Evolutionary conservation across 495 filamentous ascomycete species (phyloP), one percentile per base, ranked within the genome.

Genomic region (Neurospora africana): DNA sequence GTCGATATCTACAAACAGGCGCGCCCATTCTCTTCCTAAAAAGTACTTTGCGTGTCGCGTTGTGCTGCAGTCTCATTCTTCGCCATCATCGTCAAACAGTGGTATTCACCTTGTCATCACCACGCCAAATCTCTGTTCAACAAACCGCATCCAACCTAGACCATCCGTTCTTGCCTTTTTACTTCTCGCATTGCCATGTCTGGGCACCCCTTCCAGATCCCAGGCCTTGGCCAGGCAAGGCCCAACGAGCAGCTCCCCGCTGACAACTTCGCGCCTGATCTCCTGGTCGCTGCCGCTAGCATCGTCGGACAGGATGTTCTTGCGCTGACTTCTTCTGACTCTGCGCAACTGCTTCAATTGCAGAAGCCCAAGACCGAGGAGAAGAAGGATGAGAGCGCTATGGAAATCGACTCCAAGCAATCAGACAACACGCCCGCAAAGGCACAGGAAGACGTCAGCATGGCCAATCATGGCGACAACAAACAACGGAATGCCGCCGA

Each of bases 141-240:
- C 27, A 3, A 65, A 33, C 3, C 23, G 4, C 27, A 69, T 39
- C 39, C 21, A 53, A 72, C 61, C 39, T 44, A 11, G 71, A 33
- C 30, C 38, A 68, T 75, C 27, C 17, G 70, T 74, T 33, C 68
- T 47, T n/a, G 13, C 40, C 27, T 71, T 69, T 44, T 13, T 8
- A 17, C 15, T 30, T 7, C 53, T 47, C 72, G 13, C 43, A 40
- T 37, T 58, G 39, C 68, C 3, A 88, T 88, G 87, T 81, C 81
- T 73, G 84, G 81, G 11, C 13, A 58, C 3, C 43, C 75, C 6
- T 74, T 83, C 37, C 79, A 83, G 43, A 84, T 84, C 21, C 82
- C 83, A 6, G 82, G 81, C 70, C 80, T 84, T 30, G 79, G 79
- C 71, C 72, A 76, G 41, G 79, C 78, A 13, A 74, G 71, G 53